These are phyloP conservation scores for Chlorophyllum brunneum DNA, from an alignment of 768 basidiomycete genomes.

Conservation along the genomic window DNA sequence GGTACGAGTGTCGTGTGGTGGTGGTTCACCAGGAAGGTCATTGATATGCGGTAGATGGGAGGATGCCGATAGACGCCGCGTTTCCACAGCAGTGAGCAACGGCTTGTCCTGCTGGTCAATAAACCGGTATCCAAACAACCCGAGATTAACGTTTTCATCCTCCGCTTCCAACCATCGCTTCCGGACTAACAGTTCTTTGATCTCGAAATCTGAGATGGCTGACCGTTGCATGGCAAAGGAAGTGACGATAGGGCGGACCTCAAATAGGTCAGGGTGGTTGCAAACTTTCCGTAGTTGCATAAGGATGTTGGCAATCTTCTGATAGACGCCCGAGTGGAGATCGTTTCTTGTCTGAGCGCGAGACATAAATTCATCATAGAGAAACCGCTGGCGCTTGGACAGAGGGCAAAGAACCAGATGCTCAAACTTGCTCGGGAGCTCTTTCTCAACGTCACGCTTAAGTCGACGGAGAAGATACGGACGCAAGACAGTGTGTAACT, in stretches of 20 bases:
- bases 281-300: slow-evolving; percentile 99
- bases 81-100: slow-evolving; percentile 48
- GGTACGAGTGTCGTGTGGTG: slow-evolving; percentile 71
- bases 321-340: slow-evolving; percentile 80
- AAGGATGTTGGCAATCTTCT: slow-evolving; percentile 88
- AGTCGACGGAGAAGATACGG: slow-evolving; percentile 95
- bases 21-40: slow-evolving; percentile 58
- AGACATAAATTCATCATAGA: slow-evolving; percentile 96
- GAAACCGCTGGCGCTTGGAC: slow-evolving; percentile 89
- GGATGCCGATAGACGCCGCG: slow-evolving; percentile 56
- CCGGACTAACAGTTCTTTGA: slow-evolving; percentile 86
- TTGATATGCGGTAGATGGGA: slow-evolving; percentile 46
- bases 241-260: slow-evolving; percentile 79
- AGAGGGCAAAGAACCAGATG: slow-evolving; percentile 85
- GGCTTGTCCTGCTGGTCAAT: slow-evolving; percentile 52
- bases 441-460: slow-evolving; percentile 96
- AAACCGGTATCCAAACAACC: slow-evolving; percentile 62
- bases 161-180: slow-evolving; percentile 59
- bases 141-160: slow-evolving; percentile 55
- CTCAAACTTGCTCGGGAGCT: slow-evolving; percentile 90
- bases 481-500: slow-evolving; percentile 91
- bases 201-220: slow-evolving; percentile 72
- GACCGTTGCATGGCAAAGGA: slow-evolving; percentile 75
- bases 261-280: slow-evolving; percentile 91
- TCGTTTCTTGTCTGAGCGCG: slow-evolving; percentile 81